Conservation (phyloP, 805 yeast genomes). For the Kodamaea nitidulidarum region DNA sequence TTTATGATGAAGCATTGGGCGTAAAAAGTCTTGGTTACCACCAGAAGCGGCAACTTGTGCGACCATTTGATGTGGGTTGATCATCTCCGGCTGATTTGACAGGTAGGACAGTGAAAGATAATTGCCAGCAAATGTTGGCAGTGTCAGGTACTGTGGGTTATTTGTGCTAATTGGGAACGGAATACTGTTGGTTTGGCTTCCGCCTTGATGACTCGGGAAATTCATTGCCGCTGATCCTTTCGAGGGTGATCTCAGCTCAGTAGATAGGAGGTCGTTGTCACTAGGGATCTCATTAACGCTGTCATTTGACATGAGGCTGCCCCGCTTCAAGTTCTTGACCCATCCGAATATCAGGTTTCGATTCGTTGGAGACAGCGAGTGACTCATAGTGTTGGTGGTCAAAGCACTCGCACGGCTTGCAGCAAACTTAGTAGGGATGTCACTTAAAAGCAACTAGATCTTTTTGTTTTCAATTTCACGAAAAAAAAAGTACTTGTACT, state of each 20-base stretch:
- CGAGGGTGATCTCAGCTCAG: conserved; percentile 15
- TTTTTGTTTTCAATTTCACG: conserved; percentile 2
- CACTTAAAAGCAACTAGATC: conserved; percentile 4
- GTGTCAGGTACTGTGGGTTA: conserved; percentile 5
- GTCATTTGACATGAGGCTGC: conserved; percentile 34
- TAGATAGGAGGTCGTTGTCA: conserved; percentile 17
- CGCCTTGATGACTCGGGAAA: conserved; percentile 6
- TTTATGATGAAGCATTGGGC: conserved; percentile 49
- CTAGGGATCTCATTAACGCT: conserved; percentile 31
- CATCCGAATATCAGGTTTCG: conserved; percentile 40
- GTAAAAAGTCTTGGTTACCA: conserved; percentile 25
- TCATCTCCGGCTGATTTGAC: conserved; percentile 4
- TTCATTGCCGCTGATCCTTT: conserved; percentile 10
- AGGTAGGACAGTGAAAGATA: conserved; percentile 7
- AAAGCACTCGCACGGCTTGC: conserved; percentile 1
- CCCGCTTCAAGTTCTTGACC: conserved; percentile 42
- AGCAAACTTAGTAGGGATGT: background rate
- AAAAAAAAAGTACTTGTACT: background rate
- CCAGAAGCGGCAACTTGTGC: conserved; percentile 10
- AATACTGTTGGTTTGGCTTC: conserved; percentile 3
- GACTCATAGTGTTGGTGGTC: conserved; percentile 26
- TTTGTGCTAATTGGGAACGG: conserved; percentile 10
- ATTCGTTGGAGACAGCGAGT: conserved; percentile 31
- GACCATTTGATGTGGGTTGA: conserved; percentile 5
- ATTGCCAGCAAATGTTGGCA: conserved; percentile 2